Base-by-base conservation (phyloP, 805 yeast species). In the Kregervanrija fluxuum region DNA sequence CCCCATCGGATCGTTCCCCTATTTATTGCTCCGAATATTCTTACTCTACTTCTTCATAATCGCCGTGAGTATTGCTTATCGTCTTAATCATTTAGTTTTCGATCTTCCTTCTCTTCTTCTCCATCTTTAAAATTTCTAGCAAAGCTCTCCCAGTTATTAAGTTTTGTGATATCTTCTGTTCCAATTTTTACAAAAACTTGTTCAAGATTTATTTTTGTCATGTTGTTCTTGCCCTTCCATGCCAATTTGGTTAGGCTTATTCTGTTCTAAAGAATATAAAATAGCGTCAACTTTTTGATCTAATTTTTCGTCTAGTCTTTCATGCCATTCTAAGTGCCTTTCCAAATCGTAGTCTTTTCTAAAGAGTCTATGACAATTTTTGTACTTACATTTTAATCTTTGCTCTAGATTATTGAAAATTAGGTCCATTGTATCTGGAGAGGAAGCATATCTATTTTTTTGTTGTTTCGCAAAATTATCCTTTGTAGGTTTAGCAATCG, bases 311-410 rank as follows among this genome's bases (percentile, higher is more conserved):
- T 48, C 47, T 35, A 44, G 50, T 33, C 53, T 59, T 22, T 64
- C 64, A 52, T 78, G 83, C 82, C 82, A 78, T 35, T 56, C 60
- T 41, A 77, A 49, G 54, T 78, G 84, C 37, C 81, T 65, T 13
- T 58, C 52, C 22, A 77, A 53, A 53, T 76, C 82, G 51, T 67
- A 67, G 0, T 69, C 67, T 48, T 73, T 70, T 42, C 69, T 68
- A 56, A 82, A 82, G 6, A 67, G 64, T 46, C 87, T 67, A 32
- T 62, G 63, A 57, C 90, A 82, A 36, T 69, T 69, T 3, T 53
- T 58, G 47, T 66, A 73, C 0, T 77, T 69, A 54, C 89, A 82
- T 0, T 54, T 43, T 1, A 71, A 54, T 35, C 67, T 67, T 10
- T 59, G 53, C 8, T 62, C 57, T 37, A 61, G 65, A 52, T 71